Evolutionary conservation across 2,329 filamentous ascomycete genomes (phyloP).

Genomic region (Knufia petricola): DNA sequence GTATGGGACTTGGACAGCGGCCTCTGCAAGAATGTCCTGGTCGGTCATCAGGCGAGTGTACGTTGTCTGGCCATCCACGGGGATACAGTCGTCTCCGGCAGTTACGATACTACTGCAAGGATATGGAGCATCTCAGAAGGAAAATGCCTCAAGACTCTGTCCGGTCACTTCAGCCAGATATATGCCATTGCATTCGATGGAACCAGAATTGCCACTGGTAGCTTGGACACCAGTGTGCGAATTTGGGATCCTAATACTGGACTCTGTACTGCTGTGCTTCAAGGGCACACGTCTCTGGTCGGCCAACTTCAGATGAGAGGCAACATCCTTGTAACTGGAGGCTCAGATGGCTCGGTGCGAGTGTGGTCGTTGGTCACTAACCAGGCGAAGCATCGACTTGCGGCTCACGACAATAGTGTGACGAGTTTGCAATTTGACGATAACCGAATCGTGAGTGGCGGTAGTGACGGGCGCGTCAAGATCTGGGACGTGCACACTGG

Average conservation of each 20-base stretch:
- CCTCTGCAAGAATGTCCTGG: constrained; percentile 79
- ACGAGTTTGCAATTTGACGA: constrained; percentile 97
- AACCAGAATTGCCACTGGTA: constrained; percentile 83
- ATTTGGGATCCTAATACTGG: constrained; percentile 92
- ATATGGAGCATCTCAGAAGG: constrained; percentile 98
- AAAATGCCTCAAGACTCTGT: constrained; percentile 77
- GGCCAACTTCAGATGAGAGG: constrained; percentile 93
- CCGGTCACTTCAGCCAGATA: constrained; percentile 96
- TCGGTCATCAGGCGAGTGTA: constrained; percentile 92
- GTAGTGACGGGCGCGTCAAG: constrained; percentile 94
- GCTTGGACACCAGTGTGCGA: constrained; percentile 88
- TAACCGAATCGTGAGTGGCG: constrained; percentile 86
- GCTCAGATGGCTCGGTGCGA: constrained; percentile 88
- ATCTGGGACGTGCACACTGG: constrained; percentile 96
- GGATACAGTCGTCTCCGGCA: constrained; percentile 93
- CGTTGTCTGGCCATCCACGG: constrained; percentile 92
- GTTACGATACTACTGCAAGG: constrained; percentile 91
- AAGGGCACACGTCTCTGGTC: constrained; percentile 93
- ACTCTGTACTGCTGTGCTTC: constrained; percentile 79
- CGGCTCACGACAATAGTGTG: constrained; percentile 96
- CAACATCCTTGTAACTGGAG: constrained; percentile 89
- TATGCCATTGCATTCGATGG: constrained; percentile 98
- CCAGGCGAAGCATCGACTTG: constrained; percentile 84
- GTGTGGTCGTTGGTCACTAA: constrained; percentile 92
- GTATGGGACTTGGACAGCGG: constrained; percentile 91